Percentiles rank a stretch among this genome's conserved stretches.
These are phyloP conservation scores for Solanum hybrid DNA, from an alignment of 305 asterid species.

Conservation along the genomic window DNA sequence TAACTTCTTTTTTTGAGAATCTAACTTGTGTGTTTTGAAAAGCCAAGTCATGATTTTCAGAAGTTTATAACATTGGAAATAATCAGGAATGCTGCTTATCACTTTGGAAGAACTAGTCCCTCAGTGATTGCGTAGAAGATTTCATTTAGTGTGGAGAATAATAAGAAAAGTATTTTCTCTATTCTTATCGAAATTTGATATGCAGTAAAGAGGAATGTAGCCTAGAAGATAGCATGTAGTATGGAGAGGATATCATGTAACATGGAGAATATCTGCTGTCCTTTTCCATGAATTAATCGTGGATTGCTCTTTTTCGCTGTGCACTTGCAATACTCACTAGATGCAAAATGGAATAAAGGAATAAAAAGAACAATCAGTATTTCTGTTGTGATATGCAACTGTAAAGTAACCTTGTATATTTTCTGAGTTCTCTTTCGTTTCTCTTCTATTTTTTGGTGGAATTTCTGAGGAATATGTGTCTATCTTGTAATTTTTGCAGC, in stretches of 20 bases:
- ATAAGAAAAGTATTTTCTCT: not conserved
- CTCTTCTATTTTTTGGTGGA: not conserved
- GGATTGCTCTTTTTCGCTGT: not conserved
- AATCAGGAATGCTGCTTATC: not conserved
- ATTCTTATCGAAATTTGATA: not conserved
- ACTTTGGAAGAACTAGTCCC: not conserved
- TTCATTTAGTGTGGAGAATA: not conserved
- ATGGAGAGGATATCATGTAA: not conserved
- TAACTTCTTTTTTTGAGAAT: not conserved
- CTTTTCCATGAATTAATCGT: not conserved
- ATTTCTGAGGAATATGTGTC: not conserved
- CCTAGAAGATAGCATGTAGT: not conserved
- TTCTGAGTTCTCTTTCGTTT: slow-evolving; percentile 6
- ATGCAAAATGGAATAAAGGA: not conserved
- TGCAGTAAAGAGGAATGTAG: not conserved
- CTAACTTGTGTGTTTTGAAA: not conserved
- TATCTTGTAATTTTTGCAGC: slow-evolving; percentile 34
- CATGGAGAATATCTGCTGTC: not conserved
- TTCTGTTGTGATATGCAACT: not conserved
- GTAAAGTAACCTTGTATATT: not conserved
- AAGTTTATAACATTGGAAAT: not conserved
- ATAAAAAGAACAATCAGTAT: not conserved
- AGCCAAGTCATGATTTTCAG: not conserved
- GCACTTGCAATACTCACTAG: not conserved
- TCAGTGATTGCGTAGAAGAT: not conserved